Evolutionary conservation across 1,139 yeast genomes (phyloP), one percentile per base, ranked within the genome.

Genomic region (Geotrichum reessii): DNA sequence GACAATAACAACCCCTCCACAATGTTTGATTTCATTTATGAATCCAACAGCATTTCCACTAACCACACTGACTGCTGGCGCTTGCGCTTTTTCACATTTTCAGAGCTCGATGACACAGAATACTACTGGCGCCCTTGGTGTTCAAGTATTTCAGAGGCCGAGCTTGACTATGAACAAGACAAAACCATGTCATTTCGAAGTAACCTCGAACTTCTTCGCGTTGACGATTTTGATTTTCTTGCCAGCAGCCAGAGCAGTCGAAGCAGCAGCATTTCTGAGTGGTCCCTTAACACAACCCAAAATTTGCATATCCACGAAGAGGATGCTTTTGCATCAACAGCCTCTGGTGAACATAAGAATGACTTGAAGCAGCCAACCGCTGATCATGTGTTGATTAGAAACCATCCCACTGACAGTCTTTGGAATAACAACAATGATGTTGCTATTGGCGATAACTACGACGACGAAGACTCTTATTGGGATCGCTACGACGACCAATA

Each of bases 51-150:
- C 22, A 52, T 52, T 22, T 49, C 55, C 3, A 37, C 28, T 25
- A 40, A 31, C 19, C 66, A 62, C 14, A 59, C 60, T 56, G 33
- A 28, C 33, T 28, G 33, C 33, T 64, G 68, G 68, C 56, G 56
- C 33, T 63, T 67, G 42, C 56, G 61, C 27, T 57, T 66, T 4
- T 59, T 68, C 21, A 61, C 63, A 49, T 63, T 68, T 28, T 55
- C 58, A 47, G 68, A 65, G 42, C 53, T 64, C 24, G 71, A 68
- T 49, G 67, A 66, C 52, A 70, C 67, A 27, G 67, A 65, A 53
- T 58, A 64, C 57, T 67, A 67, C 61, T 67, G 69, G 69, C 59
- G 63, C 19, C 66, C 64, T 8, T 68, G 70, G 70, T 55, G 59
- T 24, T 28, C 51, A 8, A 54, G 55, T 12, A 27, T 64, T 19